Conservation (phyloP, 192 early-diverging fungal species). For the Umbelopsis ramanniana region DNA sequence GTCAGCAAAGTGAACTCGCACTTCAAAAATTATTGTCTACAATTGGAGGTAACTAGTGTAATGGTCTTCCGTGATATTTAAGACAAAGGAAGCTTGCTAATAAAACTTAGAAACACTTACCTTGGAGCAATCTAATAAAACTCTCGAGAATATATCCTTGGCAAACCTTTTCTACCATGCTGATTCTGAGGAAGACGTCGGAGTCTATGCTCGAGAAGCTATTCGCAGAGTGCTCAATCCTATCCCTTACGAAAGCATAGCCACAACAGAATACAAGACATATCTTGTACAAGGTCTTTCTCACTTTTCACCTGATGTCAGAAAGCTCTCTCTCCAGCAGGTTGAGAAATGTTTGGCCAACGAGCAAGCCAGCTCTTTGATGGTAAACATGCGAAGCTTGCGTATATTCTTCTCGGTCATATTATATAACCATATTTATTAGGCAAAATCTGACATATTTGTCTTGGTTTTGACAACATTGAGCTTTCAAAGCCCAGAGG, state of each 20-base stretch:
- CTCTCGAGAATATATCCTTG: conserved; percentile 6
- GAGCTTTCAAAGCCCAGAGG: conserved; percentile 38
- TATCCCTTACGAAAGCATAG: conserved; percentile 26
- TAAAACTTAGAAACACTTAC: not conserved
- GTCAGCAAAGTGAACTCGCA: not conserved
- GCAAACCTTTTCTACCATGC: conserved; percentile 3
- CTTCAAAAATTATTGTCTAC: not conserved
- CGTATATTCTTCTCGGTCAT: not conserved
- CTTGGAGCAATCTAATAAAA: conserved; percentile 8
- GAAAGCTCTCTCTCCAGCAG: conserved; percentile 44
- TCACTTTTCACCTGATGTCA: conserved; percentile 41
- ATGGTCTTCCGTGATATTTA: not conserved
- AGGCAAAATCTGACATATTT: conserved; percentile 42
- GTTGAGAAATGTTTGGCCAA: conserved; percentile 46
- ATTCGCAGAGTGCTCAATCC: conserved; percentile 36
- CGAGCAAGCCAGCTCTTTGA: conserved; percentile 26
- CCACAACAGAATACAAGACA: conserved; percentile 25
- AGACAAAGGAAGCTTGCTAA: not conserved
- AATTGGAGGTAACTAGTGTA: conserved; percentile 1
- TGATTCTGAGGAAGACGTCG: conserved; percentile 12
- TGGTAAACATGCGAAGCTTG: conserved; percentile 36
- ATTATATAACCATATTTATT: not conserved
- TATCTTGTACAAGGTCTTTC: conserved; percentile 40
- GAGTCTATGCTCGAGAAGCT: conserved; percentile 28
- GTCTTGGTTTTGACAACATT: conserved; percentile 34